Base-by-base conservation (phyloP, 1,139 yeast genomes). In the Casaregolazyma suthepensis region DNA sequence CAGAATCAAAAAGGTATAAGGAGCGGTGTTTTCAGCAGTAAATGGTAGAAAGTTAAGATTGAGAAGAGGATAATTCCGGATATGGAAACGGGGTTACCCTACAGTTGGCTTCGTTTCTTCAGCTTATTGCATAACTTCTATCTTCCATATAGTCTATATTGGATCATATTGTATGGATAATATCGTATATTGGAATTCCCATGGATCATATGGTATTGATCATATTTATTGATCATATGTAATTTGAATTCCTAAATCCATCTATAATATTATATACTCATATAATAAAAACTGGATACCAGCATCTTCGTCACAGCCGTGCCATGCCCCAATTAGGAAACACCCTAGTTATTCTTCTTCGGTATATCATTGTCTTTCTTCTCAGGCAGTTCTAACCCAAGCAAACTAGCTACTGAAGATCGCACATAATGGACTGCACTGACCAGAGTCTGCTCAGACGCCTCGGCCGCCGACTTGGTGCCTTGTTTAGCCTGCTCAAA, bases 311-410 rank as follows among this genome's bases (percentile, higher is more conserved):
- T 6, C 4, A 13, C 37, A 35, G 40, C 40, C 40, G 40, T 35
- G 17, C 40, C 2, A 35, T 15, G 13, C 17, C 40, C 40, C 40
- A 35, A n/a, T 12, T 7, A 2, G 40, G 40, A 35, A 35, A 26
- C 31, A 7, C 10, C 10, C 40, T 46, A 19, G 29, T 35, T 18
- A 23, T 52, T 52, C 46, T 45, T 51, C 46, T 54, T 54, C 37
- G 50, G 46, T 20, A 26, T 26, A 26, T 9, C 29, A 12, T 35
- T 29, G 37, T 35, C 12, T 20, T 55, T 55, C 18, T 80, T 82
- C 56, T 80, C 86, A 58, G 82, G 86, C 50, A 85, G 66, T 63
- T 83, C 82, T 66, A 86, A 74, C 1, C 94, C 94, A 17, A 93
- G 84, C 59, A 78, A 72, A 43, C 77, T 80, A 52, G 82, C 84